These are phyloP conservation scores for Serendipita vermifera DNA, from an alignment of 768 basidiomycete genomes.

Conservation along the genomic window DNA sequence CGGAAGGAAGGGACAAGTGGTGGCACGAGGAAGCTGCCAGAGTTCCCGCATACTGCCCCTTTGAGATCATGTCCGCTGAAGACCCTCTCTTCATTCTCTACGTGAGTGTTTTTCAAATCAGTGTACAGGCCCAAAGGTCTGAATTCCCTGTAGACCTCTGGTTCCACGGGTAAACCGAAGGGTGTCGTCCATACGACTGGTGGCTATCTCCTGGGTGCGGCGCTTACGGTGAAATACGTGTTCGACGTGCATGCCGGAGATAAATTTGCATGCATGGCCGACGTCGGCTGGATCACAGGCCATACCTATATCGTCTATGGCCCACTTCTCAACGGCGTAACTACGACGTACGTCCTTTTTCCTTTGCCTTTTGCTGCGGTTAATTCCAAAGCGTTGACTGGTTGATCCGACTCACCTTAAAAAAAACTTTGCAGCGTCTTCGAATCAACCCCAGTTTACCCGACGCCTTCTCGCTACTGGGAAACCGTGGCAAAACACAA, in stretches of 20 bases:
- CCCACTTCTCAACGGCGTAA: slow-evolving; percentile 71
- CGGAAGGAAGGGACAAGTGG: slow-evolving; percentile 79
- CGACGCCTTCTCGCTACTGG: slow-evolving; percentile 95
- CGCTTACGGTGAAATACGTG: slow-evolving; percentile 89
- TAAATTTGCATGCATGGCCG: slow-evolving; percentile 95
- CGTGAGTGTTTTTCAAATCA: slow-evolving; percentile 37
- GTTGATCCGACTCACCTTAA: too few species aligned
- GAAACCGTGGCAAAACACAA: slow-evolving; percentile 85
- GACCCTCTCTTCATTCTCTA: slow-evolving; percentile 98
- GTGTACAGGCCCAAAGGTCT: too few species aligned
- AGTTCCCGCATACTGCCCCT: slow-evolving; percentile 79
- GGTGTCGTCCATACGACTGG: slow-evolving; percentile 86
- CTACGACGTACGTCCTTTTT: slow-evolving; percentile 36
- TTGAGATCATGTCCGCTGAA: slow-evolving; percentile 78
- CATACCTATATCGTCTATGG: slow-evolving; percentile 93
- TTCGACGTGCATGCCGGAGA: slow-evolving; percentile 97
- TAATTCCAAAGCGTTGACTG: slow-evolving; percentile 22
- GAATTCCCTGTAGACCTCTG: slow-evolving; percentile 54
- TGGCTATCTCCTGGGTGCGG: slow-evolving; percentile 84
- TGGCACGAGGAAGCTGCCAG: slow-evolving; percentile 87
- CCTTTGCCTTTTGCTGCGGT: too few species aligned
- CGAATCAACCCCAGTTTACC: slow-evolving; percentile 94
- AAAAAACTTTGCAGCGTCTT: slow-evolving; percentile 51
- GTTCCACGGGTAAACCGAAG: slow-evolving; percentile 92
- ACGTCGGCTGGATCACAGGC: slow-evolving; percentile 98